Conservation (phyloP, 2,329 filamentous ascomycete species). For the Coniochaeta hoffmannii region DNA sequence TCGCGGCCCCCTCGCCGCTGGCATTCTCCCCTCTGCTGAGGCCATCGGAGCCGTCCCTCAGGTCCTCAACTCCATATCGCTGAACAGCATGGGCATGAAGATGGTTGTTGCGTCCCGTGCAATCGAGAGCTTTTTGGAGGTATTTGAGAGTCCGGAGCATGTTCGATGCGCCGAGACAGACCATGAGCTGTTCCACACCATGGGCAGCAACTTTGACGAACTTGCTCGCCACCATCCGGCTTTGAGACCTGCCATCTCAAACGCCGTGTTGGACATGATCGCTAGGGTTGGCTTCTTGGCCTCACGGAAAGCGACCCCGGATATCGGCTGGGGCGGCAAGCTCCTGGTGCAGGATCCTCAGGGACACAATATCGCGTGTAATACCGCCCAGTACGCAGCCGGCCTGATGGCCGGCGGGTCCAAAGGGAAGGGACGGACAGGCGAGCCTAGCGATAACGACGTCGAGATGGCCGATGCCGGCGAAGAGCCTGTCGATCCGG, state of each 20-base stretch:
- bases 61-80: conserved; percentile 86
- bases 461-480: conserved; percentile 58
- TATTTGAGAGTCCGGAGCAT: conserved; percentile 91
- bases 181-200: conserved; percentile 56
- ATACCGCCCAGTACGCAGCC: too few relatives aligned
- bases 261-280: conserved; percentile 84
- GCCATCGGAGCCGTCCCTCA: conserved; percentile 81
- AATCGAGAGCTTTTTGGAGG: conserved; percentile 82
- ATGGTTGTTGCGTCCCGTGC: conserved; percentile 79
- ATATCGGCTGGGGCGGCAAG: conserved; percentile 73
- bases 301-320: conserved; percentile 57
- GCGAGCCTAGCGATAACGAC: conserved; percentile 38
- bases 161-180: conserved; percentile 75
- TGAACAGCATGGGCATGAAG: conserved; percentile 81
- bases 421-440: conserved; percentile 33
- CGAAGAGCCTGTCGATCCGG: conserved; percentile 13
- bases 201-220: conserved; percentile 88
- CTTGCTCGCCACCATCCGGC: conserved; percentile 87
- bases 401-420: too few relatives aligned
- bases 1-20: conserved; percentile 47
- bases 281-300: conserved; percentile 71
- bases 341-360: conserved; percentile 57
- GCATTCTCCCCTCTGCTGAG: conserved; percentile 81
- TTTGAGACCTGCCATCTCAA: conserved; percentile 71
- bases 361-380: conserved; percentile 51